Conservation (phyloP, 192 early-diverging fungal species). For the Linnemannia hyalina region DNA sequence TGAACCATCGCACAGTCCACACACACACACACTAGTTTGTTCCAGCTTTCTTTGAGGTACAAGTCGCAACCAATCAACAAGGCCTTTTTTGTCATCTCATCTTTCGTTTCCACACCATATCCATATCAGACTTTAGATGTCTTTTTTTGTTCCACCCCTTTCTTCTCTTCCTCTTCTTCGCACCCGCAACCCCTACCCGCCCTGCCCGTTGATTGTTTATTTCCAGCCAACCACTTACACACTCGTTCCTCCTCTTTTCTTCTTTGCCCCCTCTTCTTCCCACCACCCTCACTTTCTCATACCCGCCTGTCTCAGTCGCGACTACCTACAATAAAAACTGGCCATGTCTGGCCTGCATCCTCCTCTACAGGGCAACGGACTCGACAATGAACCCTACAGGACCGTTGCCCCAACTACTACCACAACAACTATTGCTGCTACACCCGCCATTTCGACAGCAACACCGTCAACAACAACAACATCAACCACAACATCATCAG, state of each 20-base stretch:
- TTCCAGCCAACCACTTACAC: too few species aligned
- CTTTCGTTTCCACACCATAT: too few species aligned
- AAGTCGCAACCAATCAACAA: too few species aligned
- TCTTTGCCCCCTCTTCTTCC: not conserved
- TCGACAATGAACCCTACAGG: not conserved
- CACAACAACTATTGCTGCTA: not conserved
- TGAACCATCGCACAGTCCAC: not conserved
- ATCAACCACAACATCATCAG: not conserved
- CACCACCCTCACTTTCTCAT: not conserved
- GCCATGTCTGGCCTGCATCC: conserved; percentile 9
- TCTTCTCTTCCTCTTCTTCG: not conserved
- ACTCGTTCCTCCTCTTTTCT: not conserved
- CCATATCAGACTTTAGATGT: too few species aligned
- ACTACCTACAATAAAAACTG: not conserved
- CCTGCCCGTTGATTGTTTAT: not conserved
- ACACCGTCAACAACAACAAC: not conserved
- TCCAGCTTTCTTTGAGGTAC: too few species aligned
- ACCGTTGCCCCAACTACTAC: not conserved
- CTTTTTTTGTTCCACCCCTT: not conserved
- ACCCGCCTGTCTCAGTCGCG: not conserved
- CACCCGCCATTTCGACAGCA: not conserved
- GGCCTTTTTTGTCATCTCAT: not conserved
- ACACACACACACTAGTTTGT: not conserved
- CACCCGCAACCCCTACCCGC: too few species aligned
- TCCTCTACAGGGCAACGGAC: not conserved